Evolutionary conservation across 192 early-diverging fungal genomes (phyloP), one percentile per base, ranked within the genome.

Genomic region (Bifiguratus adelaidae): DNA sequence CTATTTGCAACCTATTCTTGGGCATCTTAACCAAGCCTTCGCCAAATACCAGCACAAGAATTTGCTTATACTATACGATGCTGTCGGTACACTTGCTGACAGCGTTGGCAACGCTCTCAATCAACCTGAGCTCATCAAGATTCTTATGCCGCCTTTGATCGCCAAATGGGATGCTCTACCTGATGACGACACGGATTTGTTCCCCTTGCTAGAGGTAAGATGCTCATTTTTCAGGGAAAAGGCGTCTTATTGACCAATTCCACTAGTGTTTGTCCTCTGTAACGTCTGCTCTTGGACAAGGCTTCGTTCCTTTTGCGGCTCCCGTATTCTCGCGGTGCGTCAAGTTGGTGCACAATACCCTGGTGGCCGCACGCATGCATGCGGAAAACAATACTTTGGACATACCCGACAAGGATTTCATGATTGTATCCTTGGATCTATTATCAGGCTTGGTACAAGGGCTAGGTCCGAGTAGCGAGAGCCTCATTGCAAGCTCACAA

Each of bases 51-150:
- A 98, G 75, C 72, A 87, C 48, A 93, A 92, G 71, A 99, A 99
- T 61, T 64, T 94, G 49, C 66, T 97, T 28, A 88, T 95, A 47
- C 72, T 99, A 37, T 99, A 97, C 62, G 95, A 99, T 51, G 94
- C 91, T 1, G 78, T 99, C 11, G 93, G 92, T 28, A 99, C 95
- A n/a, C 73, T 99, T 30, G 95, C 95, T 12, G 95, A 97, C 52
- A 75, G 85, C 8, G 92, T 97, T 12, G 89, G 86, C 0, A 46
- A 60, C 15, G 84, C 81, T 41, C 80, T 99, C 30, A 87, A 82
- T 67, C 78, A 81, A 42, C 85, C 79, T 41, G 61, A 82, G 35
- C 91, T 77, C 52, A 85, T 93, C 30, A 73, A 92, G 30, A 49
- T 87, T 16, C 67, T 97, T 50, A 89, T 99, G 85, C 78, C 80